These are phyloP conservation scores for Vanrija sp. DNA, from an alignment of 1,284 basidiomycete genomes.

Conservation along the genomic window DNA sequence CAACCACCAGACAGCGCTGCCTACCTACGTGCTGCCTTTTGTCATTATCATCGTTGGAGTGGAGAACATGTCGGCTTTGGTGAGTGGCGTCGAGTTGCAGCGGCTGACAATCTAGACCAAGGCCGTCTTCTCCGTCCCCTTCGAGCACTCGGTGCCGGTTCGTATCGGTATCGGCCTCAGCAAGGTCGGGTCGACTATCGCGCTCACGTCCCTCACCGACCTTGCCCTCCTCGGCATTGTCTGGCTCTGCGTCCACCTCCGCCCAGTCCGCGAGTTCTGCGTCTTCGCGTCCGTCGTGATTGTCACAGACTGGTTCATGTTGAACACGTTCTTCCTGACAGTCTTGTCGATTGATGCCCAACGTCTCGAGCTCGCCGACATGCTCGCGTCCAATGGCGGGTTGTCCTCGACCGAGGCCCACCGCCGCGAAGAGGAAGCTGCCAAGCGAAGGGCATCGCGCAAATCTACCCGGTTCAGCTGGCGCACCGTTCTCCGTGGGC, in stretches of 20 bases:
- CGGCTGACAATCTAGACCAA: slow-evolving; percentile 58
- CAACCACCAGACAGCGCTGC: slow-evolving; percentile 39
- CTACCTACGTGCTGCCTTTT: slow-evolving; percentile 70
- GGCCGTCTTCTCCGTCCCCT: slow-evolving; percentile 82
- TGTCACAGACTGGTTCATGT: slow-evolving; percentile 83
- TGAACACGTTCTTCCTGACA: slow-evolving; percentile 56
- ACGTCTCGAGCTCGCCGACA: slow-evolving; percentile 52
- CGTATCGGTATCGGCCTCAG: slow-evolving; percentile 85
- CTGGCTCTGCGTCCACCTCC: slow-evolving; percentile 64
- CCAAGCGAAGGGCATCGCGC: background rate
- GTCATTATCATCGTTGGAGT: slow-evolving; percentile 93
- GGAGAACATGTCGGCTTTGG: slow-evolving; percentile 95
- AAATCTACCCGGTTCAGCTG: slow-evolving; percentile 14
- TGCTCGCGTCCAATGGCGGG: slow-evolving; percentile 26
- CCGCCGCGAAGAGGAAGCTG: slow-evolving; percentile 12
- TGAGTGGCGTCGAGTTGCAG: slow-evolving; percentile 47
- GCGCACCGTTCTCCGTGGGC: slow-evolving; percentile 59
- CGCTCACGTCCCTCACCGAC: slow-evolving; percentile 84
- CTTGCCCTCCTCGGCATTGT: slow-evolving; percentile 75
- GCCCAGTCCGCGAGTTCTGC: slow-evolving; percentile 89
- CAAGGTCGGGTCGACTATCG: slow-evolving; percentile 83
- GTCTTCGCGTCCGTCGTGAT: slow-evolving; percentile 89
- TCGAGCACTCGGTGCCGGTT: slow-evolving; percentile 84
- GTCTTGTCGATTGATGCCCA: slow-evolving; percentile 56
- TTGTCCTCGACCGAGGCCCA: slow-evolving; percentile 10